Base-by-base conservation (phyloP, 257 asterid species). In the Coffea eugenioides region DNA sequence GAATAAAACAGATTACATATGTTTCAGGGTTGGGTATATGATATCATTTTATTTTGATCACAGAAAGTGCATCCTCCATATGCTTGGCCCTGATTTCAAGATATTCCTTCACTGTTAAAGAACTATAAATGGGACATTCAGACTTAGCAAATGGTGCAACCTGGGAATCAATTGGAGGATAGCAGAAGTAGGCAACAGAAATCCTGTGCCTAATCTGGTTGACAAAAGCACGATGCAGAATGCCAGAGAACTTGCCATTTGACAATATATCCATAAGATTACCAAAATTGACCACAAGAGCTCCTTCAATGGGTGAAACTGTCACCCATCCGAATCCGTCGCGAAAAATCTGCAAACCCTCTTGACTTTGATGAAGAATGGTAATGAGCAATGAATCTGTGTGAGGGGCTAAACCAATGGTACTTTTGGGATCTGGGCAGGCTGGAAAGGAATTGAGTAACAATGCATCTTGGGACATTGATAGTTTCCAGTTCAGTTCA, bases 361-460 rank as follows among this genome's bases (percentile, higher is more conserved):
- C 80, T 76, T 86, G 71, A 20, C 86, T 90, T 68, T 94, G 98
- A n/a, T 93, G 95, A 49, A 94, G 91, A 69, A 94, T 89, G 15
- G 98, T 94, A 8, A 94, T 79, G 9, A 91, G 91, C 25, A 87
- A 57, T 0, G 98, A 83, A 61, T 94, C 98, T 1, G 98, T 94
- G 82, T 94, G 97, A 0, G 97, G 94, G 49, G 94, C 96, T 68
- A 94, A 83, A 18, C 98, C 98, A 31, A 94, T 74, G 23, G 97
- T 92, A 2, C 41, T 90, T 25, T 69, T 84, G 74, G 97, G 95
- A 89, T 89, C 87, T 14, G 97, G 98, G 79, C 98, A 94, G 14
- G 86, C 78, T 41, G 98, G 98, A 82, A 89, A 94, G 0, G 98
- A 94, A 64, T 94, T 94, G 11, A 94, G 88, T 73, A 93, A 97